These are phyloP conservation scores for Periconia sp. DNA, from an alignment of 2,329 filamentous ascomycete genomes.

Conservation along the genomic window DNA sequence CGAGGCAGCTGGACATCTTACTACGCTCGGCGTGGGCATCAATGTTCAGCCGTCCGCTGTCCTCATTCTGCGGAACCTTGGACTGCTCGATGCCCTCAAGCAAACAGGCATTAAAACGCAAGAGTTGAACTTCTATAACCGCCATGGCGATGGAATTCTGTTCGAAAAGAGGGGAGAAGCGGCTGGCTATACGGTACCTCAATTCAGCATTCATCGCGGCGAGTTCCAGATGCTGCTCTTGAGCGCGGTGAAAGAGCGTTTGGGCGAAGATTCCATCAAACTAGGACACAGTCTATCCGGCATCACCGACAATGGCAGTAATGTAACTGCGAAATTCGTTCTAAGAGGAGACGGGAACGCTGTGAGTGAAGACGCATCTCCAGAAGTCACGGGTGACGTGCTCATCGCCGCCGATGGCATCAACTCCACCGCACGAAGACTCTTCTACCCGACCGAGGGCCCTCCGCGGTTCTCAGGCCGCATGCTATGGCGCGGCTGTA, in stretches of 20 bases:
- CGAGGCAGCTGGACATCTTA: conserved; percentile 46
- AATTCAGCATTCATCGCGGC: conserved; percentile 50
- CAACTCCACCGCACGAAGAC: conserved; percentile 45
- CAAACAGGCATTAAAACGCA: conserved; percentile 45
- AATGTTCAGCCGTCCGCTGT: conserved; percentile 52
- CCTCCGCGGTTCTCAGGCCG: conserved; percentile 49
- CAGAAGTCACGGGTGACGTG: conserved; percentile 36
- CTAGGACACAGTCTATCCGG: conserved; percentile 43
- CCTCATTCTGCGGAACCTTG: conserved; percentile 48
- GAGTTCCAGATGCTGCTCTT: conserved; percentile 51
- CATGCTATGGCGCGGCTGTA: conserved; percentile 51
- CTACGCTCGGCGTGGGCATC: conserved; percentile 50
- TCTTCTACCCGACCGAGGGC: conserved; percentile 49
- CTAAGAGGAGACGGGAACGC: conserved; percentile 22
- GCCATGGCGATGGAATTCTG: conserved; percentile 47
- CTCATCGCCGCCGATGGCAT: conserved; percentile 50
- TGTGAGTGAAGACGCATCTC: conserved; percentile 19
- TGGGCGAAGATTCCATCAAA: conserved; percentile 44
- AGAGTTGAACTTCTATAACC: conserved; percentile 51
- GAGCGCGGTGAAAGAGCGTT: conserved; percentile 44
- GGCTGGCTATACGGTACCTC: conserved; percentile 48
- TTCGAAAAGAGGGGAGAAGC: conserved; percentile 45
- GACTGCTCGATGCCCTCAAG: conserved; percentile 45
- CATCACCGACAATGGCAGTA: conserved; percentile 29
- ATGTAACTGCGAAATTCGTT: conserved; percentile 44